Base-by-base conservation (phyloP, 78 protist genomes). In the Dictyostelium capitatum region DNA sequence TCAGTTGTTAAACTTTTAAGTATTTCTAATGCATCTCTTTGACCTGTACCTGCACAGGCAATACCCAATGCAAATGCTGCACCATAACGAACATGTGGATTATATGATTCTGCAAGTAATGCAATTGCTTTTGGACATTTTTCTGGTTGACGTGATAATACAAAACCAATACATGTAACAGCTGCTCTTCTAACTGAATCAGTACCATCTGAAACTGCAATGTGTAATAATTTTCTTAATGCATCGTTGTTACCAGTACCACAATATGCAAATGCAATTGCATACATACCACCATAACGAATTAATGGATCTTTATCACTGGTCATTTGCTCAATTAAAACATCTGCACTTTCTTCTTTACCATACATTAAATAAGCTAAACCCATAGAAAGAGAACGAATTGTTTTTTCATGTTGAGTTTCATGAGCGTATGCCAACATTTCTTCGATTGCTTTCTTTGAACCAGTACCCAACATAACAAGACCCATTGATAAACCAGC, bases 171-270 rank as follows among this genome's bases (percentile, higher is more conserved):
- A 32, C 96, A 80, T 4, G 97, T 98, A 37, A 98, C 99, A 5
- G 99, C 99, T 4, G 99, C 99, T 43, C 99, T 96, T 48, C 99
- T 95, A 41, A 99, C 99, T 53, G 99, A 99, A 79, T 98, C 99
- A 23, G 46, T 77, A 12, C 98, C 99, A 82, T 99, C 99, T 48
- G 96, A 81, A 6, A 99, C 99, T 30, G 99, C 99, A n/a, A 98
- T 90, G 79, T 98, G 98, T 7, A 99, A 97, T 20, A 99, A 95
- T 28, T 95, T 81, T 53, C 96, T 57, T 25, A 99, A 67, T 17
- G 99, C 99, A 50, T 46, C 57, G 83, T 96, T 95, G 94, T 98
- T 97, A 46, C 96, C 97, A 4, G 99, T 97, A 47, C 99, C 99
- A 64, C 96, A 89, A 97, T 98, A 99, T 11, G 99, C 99, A 82